These are phyloP conservation scores for Taiwanofungus camphoratus DNA, from an alignment of 1,284 basidiomycete species.

Conservation along the genomic window DNA sequence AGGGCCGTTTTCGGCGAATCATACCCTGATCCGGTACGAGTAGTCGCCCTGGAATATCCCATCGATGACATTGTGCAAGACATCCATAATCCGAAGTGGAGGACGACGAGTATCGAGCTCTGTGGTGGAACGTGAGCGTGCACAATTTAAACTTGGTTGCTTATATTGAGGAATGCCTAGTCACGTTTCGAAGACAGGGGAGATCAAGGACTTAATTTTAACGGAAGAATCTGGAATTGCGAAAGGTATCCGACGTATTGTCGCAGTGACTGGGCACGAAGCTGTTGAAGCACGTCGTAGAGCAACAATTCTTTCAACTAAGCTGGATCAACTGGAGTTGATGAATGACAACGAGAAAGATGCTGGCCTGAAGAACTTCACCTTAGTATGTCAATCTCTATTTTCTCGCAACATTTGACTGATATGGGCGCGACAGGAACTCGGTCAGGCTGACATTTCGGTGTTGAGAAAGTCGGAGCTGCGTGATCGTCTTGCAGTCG, in stretches of 20 bases:
- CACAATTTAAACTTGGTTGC: too few species aligned
- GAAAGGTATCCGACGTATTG: constrained; percentile 93
- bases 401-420: neutral
- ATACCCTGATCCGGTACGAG: constrained; percentile 96
- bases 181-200: constrained; percentile 91
- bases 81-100: constrained; percentile 87
- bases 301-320: constrained; percentile 61
- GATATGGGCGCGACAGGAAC: constrained; percentile 49
- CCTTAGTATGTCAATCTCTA: constrained; percentile 50
- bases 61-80: constrained; percentile 85
- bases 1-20: constrained; percentile 97
- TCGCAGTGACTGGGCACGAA: constrained; percentile 93
- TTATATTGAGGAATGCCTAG: constrained; percentile 31
- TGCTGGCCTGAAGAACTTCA: constrained; percentile 75
- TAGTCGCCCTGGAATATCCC: constrained; percentile 86
- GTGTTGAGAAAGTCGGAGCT: constrained; percentile 79
- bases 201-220: constrained; percentile 94
- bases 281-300: constrained; percentile 76
- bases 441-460: constrained; percentile 88
- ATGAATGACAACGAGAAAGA: constrained; percentile 83
- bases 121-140: constrained; percentile 91
- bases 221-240: constrained; percentile 96
- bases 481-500: constrained; percentile 65
- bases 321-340: constrained; percentile 61
- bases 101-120: constrained; percentile 89